These are phyloP conservation scores for Metschnikowia cerradonensis DNA, from an alignment of 805 yeast species.

Conservation along the genomic window DNA sequence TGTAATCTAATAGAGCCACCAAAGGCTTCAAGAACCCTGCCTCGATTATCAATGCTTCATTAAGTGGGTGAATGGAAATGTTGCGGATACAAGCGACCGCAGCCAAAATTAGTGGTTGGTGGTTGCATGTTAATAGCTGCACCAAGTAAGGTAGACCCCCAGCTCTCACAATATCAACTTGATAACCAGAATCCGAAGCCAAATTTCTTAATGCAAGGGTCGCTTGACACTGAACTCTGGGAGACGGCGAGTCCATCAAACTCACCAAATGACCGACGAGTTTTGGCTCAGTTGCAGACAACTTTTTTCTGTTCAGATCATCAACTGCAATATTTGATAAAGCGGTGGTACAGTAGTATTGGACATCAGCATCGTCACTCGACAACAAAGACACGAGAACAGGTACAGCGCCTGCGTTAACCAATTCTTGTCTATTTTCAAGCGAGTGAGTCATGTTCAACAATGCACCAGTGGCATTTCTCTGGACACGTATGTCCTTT, in stretches of 20 bases:
- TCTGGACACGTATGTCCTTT: slow-evolving; percentile 90
- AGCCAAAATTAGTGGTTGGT: slow-evolving; percentile 88
- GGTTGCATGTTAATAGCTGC: slow-evolving; percentile 81
- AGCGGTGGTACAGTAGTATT: slow-evolving; percentile 97
- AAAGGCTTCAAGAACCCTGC: slow-evolving; percentile 94
- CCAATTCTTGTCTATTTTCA: slow-evolving; percentile 93
- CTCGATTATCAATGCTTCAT: slow-evolving; percentile 92
- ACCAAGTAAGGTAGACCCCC: slow-evolving; percentile 94
- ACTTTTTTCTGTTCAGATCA: slow-evolving; percentile 79
- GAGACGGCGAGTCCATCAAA: slow-evolving; percentile 88
- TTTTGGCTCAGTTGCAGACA: slow-evolving; percentile 89
- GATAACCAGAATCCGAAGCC: slow-evolving; percentile 95
- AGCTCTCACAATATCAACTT: slow-evolving; percentile 89
- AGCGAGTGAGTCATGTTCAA: slow-evolving; percentile 97
- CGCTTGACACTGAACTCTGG: slow-evolving; percentile 97
- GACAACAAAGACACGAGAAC: slow-evolving; percentile 84
- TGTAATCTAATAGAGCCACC: slow-evolving; percentile 76
- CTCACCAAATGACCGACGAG: slow-evolving; percentile 82
- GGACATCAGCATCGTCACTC: slow-evolving; percentile 91
- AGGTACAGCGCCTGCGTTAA: slow-evolving; percentile 97
- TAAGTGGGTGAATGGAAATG: slow-evolving; percentile 92
- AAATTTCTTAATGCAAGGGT: slow-evolving; percentile 92
- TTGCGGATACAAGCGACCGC: slow-evolving; percentile 98
- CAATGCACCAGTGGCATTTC: slow-evolving; percentile 98
- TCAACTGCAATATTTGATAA: slow-evolving; percentile 96